Evolutionary conservation across 177 flowering plant genomes (phyloP), one percentile per base, ranked within the genome.

Genomic region (Vitis hybrid): DNA sequence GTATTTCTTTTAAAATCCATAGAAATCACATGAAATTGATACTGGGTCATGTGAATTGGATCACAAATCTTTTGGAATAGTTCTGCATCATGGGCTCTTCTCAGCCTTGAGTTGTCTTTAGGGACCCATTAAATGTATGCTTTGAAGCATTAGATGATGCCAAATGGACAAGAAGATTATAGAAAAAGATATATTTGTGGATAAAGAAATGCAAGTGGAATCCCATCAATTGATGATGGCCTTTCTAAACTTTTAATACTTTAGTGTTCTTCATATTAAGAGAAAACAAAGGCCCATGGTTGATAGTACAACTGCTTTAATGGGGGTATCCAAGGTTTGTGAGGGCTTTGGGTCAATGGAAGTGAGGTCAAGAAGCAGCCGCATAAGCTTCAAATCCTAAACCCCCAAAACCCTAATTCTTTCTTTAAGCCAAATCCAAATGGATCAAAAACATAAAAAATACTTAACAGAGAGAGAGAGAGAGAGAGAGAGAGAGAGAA

Each of bases 271-370:
- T 5, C 6, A 48, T 65, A 63, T 68, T 31, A 19, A 64, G 65
- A 68, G 39, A 39, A 50, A 68, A 19, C 52, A 48, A 20, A 48
- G 55, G 22, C 55, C 61, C 45, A 5, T 39, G 0, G 45, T 5
- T 39, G 45, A 73, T 11, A 18, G 61, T 57, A 64, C 60, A 70
- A 66, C 1, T 16, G 50, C 59, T 66, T 67, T 58, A 71, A 39
- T 48, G 65, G 69, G 74, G 69, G 78, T 68, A 76, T 71, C 78
- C 74, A 70, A 75, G 59, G 74, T 49, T 66, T 20, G 64, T 31
- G 1, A 19, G 26, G 56, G 63, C 19, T 12, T 39, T 39, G 29
- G 48, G 57, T 65, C 20, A 51, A 51, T 26, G 22, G 15, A 59
- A 29, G 14, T n/a, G 19, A 5, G 20, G 0, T 45, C 13, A 19